Conservation (phyloP, 176 grass and related monocot genomes). For the Pontederia crassipes region DNA sequence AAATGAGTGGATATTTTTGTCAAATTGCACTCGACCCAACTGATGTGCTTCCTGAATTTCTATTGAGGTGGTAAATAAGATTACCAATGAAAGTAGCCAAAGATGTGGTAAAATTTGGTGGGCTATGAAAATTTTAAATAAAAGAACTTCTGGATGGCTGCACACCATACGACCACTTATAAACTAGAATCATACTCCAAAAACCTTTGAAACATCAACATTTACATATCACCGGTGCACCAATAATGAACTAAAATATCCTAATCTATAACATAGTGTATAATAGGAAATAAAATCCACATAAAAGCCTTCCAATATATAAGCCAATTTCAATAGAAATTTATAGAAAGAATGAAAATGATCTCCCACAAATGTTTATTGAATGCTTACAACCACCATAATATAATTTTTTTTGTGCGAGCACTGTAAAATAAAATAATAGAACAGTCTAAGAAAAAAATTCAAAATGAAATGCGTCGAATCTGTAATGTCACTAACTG, state of each 20-base stretch:
- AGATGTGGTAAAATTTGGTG: too few species aligned
- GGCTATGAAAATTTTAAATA: too few species aligned
- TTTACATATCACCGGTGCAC: background rate
- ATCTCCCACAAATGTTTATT: background rate
- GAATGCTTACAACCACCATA: background rate
- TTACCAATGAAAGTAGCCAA: too few species aligned
- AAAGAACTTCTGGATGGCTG: too few species aligned
- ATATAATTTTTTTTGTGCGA: too few species aligned
- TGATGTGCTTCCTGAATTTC: too few species aligned
- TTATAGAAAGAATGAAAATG: background rate
- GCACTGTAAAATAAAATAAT: background rate
- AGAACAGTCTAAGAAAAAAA: background rate
- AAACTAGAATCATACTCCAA: too few species aligned
- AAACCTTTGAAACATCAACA: background rate
- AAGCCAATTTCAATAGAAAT: background rate
- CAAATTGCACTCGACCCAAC: too few species aligned
- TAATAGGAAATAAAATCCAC: background rate
- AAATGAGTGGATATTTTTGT: too few species aligned
- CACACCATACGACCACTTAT: too few species aligned
- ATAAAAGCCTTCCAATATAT: constrained; percentile 12
- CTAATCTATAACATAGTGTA: background rate
- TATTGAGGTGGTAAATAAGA: too few species aligned
- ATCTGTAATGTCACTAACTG: too few species aligned
- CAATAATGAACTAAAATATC: background rate
- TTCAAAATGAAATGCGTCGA: background rate